Evolutionary conservation across 2,329 filamentous ascomycete species (phyloP), one percentile per base, ranked within the genome.

Genomic region (Ceratocystis colombiana): DNA sequence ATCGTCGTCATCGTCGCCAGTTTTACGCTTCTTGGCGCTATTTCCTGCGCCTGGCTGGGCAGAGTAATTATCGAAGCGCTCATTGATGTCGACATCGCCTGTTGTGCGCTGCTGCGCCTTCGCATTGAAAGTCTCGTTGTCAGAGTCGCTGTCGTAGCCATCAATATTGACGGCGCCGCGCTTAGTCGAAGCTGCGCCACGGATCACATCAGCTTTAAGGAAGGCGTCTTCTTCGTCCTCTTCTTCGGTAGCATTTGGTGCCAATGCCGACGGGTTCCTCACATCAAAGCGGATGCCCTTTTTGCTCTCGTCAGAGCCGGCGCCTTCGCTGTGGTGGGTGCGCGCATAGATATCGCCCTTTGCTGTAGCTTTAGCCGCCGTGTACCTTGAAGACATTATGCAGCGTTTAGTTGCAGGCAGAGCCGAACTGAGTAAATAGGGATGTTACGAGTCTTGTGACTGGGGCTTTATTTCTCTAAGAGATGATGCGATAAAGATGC

Each of bases 151-250:
- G 71, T 97, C 93, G 77, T 97, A 99, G 63, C 94, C 94, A 73
- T 97, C 94, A 50, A 99, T 85, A 72, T 97, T 96, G 66, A 99
- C 89, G 0, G 93, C 94, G 70, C 93, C 93, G 69, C 94, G 89
- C 75, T 96, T 96, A 0, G 90, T 89, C 50, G 85, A 83, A 41
- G 84, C 82, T 20, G 84, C 81, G 1, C 87, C 88, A 17, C 92
- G 91, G 70, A 97, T 96, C 48, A 96, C 92, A 73, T 97, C 94
- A 25, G 92, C 90, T 63, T 96, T 90, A 7, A 99, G 83, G 33
- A 93, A 83, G 0, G 85, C 84, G 71, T 91, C 80, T 25, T 77
- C 85, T 70, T 88, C 88, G 22, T 68, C 66, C 5, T 65, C 66
- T 69, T 89, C 66, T 69, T 89, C 88, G 1, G 83, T 82, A 1